A percentile compares a stretch with the other conserved stretches of the same genome.
phyloP scores from a whole-genome alignment of 192 early-diverging fungal genomes.

The Pilobolus umbonatus region DNA sequence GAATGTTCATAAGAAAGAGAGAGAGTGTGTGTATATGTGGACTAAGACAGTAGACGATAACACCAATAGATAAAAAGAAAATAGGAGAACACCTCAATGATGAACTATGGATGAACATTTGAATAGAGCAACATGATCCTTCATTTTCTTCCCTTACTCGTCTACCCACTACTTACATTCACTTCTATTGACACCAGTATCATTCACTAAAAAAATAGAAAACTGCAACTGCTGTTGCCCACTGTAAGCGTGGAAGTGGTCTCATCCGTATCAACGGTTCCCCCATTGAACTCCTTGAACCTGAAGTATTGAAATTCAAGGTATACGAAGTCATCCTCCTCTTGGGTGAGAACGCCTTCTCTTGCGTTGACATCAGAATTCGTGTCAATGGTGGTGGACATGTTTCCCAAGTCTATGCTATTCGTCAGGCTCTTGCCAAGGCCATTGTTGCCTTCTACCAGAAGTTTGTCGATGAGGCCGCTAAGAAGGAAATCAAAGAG shows the following conservation, averaged over 20 bases:
- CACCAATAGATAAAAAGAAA: too few relatives aligned
- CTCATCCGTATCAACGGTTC: constrained; percentile 97
- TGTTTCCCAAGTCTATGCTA: constrained; percentile 95
- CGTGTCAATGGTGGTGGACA: constrained; percentile 95
- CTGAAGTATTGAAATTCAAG: constrained; percentile 96
- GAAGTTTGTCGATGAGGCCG: constrained; percentile 99
- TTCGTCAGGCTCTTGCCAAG: constrained; percentile 99
- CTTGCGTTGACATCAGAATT: constrained; percentile 94
- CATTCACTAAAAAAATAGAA: constrained; percentile 50
- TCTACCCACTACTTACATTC: neutral
- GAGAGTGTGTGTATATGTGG: too few relatives aligned
- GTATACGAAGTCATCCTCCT: constrained; percentile 97
- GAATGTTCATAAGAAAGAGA: neutral
- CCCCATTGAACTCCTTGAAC: constrained; percentile 93
- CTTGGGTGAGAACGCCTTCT: constrained; percentile 94
- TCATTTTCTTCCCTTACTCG: too few relatives aligned
- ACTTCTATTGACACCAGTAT: too few relatives aligned
- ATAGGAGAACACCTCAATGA: too few relatives aligned
- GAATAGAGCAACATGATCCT: too few relatives aligned
- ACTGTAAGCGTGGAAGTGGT: constrained; percentile 97
- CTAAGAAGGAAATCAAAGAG: constrained; percentile 99
- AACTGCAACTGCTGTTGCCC: constrained; percentile 98
- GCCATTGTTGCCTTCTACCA: constrained; percentile 98
- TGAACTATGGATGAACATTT: too few relatives aligned
- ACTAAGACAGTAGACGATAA: too few relatives aligned